These are phyloP conservation scores for Cladorrhinum samala DNA, from an alignment of 495 filamentous ascomycete species.

Conservation along the genomic window DNA sequence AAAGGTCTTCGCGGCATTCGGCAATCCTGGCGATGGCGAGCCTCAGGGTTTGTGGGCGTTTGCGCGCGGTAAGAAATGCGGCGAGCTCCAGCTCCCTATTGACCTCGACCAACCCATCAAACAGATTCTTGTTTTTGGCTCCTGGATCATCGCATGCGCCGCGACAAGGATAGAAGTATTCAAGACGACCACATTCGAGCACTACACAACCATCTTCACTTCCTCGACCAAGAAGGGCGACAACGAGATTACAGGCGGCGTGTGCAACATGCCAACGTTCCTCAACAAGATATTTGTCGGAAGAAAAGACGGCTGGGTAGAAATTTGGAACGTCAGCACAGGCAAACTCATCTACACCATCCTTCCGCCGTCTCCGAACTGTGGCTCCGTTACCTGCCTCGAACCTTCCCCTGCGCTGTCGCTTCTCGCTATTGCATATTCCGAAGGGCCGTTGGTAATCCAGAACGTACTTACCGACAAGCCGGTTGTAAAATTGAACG, in stretches of 20 bases:
- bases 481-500: conserved; percentile 57
- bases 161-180: conserved; percentile 74
- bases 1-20: conserved; percentile 80
- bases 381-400: conserved; percentile 73
- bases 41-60: conserved; percentile 83
- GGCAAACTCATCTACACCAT: conserved; percentile 85
- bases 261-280: conserved; percentile 84
- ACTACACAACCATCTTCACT: conserved; percentile 76
- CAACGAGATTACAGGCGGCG: conserved; percentile 60
- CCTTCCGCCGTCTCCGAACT: conserved; percentile 56
- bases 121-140: conserved; percentile 76
- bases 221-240: conserved; percentile 39
- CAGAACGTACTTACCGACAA: conserved; percentile 75
- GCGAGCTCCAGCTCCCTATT: conserved; percentile 58
- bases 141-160: conserved; percentile 83
- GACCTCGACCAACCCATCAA: conserved; percentile 61
- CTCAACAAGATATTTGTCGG: conserved; percentile 93
- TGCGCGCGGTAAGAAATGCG: conserved; percentile 84
- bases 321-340: conserved; percentile 95
- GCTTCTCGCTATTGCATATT: conserved; percentile 81
- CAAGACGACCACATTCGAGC: conserved; percentile 76
- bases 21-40: conserved; percentile 42
- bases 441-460: conserved; percentile 68
- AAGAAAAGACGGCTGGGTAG: conserved; percentile 76
- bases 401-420: conserved; percentile 77